phyloP scores from a whole-genome alignment of 2,329 filamentous ascomycete species.

The Bertia moriformis region DNA sequence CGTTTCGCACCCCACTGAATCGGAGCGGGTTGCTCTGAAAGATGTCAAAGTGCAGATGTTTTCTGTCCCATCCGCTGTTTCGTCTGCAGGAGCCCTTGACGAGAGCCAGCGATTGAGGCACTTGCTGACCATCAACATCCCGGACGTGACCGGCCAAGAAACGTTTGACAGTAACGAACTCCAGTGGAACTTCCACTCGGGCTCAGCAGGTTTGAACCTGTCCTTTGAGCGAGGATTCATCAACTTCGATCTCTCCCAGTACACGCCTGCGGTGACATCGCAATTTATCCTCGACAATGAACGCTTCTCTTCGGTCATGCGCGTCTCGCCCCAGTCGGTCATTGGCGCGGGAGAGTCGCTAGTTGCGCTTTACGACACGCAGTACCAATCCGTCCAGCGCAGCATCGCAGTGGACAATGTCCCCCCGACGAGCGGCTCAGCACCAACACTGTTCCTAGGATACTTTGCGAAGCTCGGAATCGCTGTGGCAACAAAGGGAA shows the following conservation, averaged over 20 bases:
- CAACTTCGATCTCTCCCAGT: conserved; percentile 24
- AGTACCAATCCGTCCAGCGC: conserved; percentile 26
- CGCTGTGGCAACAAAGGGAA: conserved; percentile 21
- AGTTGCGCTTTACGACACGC: conserved; percentile 27
- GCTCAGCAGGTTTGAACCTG: conserved; percentile 19
- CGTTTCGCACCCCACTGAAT: conserved; percentile 18
- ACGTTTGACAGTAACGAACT: conserved; percentile 10
- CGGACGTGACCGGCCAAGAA: conserved; percentile 10
- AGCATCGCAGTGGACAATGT: conserved; percentile 17
- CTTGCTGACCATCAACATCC: background rate
- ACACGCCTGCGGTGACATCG: conserved; percentile 19
- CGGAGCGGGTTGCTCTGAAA: conserved; percentile 12
- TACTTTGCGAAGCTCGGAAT: conserved; percentile 26
- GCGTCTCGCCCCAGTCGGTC: conserved; percentile 22
- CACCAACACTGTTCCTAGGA: conserved; percentile 10
- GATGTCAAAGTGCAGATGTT: conserved; percentile 22
- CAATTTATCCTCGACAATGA: conserved; percentile 19
- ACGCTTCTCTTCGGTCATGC: conserved; percentile 22
- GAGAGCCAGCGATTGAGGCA: conserved; percentile 10
- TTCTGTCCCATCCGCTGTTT: conserved; percentile 14
- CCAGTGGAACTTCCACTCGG: conserved; percentile 22
- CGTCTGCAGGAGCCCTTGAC: conserved; percentile 8
- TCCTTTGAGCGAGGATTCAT: conserved; percentile 21
- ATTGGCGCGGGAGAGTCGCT: conserved; percentile 21
- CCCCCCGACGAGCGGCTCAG: conserved; percentile 9